Evolutionary conservation across 108 stramenopile genomes (phyloP).

Genomic region (Chaetoceros muelleri): DNA sequence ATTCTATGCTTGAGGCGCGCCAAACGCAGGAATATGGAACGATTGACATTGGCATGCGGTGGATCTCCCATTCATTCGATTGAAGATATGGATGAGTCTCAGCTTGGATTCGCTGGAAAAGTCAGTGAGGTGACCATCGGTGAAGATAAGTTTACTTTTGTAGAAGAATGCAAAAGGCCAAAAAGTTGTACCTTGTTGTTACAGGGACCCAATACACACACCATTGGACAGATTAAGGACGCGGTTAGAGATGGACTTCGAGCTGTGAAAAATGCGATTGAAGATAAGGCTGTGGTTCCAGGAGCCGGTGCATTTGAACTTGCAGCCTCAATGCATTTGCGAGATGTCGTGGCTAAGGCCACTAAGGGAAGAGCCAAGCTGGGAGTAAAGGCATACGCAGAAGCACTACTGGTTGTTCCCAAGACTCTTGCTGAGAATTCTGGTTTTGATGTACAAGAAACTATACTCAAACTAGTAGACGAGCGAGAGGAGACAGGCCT

Average conservation of each 20-base stretch:
- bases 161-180: conserved; percentile 90
- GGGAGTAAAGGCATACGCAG: conserved; percentile 94
- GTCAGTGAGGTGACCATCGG: conserved; percentile 94
- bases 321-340: conserved; percentile 71
- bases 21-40: conserved; percentile 99
- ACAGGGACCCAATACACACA: conserved; percentile 96
- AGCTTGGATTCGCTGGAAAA: conserved; percentile 91
- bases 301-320: conserved; percentile 98
- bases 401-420: conserved; percentile 93
- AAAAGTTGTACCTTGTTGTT: conserved; percentile 91
- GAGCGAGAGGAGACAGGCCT: conserved; percentile 56
- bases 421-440: conserved; percentile 97
- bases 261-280: conserved; percentile 94
- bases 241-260: conserved; percentile 95
- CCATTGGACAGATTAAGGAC: conserved; percentile 97
- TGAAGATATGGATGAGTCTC: conserved; percentile 84
- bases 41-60: conserved; percentile 96
- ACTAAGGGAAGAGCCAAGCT: conserved; percentile 90
- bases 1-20: conserved; percentile 94
- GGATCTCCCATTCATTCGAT: conserved; percentile 89
- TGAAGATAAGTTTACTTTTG: conserved; percentile 99
- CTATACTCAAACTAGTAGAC: conserved; percentile 82
- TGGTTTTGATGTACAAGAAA: conserved; percentile 94
- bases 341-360: conserved; percentile 34
- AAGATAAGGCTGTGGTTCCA: conserved; percentile 90